These are phyloP conservation scores for Trichopus zeylanicus DNA, from an alignment of 116 monocot species.

Conservation along the genomic window DNA sequence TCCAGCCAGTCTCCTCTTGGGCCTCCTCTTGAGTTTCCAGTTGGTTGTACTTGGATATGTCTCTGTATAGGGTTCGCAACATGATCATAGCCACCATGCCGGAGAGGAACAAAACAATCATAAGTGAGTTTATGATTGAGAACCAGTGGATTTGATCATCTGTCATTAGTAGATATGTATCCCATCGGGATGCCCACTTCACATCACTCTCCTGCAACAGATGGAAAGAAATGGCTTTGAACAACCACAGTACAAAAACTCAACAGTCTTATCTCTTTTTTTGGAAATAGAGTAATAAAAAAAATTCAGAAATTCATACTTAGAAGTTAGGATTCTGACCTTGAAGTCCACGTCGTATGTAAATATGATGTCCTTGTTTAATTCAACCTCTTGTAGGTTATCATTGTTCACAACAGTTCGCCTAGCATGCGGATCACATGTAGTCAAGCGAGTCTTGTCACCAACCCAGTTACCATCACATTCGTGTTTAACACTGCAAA, in stretches of 20 bases:
- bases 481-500: slow-evolving; percentile 79
- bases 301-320: background rate
- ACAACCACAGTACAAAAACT: background rate
- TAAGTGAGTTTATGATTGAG: slow-evolving; percentile 87
- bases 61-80: slow-evolving; percentile 88
- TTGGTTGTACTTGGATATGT: slow-evolving; percentile 97
- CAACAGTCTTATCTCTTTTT: no score
- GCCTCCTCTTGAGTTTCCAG: slow-evolving; percentile 98
- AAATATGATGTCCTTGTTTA: slow-evolving; percentile 80
- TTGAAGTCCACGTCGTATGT: slow-evolving; percentile 89
- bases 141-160: slow-evolving; percentile 99
- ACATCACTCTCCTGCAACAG: slow-evolving; percentile 66
- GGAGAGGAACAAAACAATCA: slow-evolving; percentile 97
- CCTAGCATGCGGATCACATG: slow-evolving; percentile 85
- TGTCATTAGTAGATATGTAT: slow-evolving; percentile 91
- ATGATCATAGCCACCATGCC: slow-evolving; percentile 99
- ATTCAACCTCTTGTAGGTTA: slow-evolving; percentile 79
- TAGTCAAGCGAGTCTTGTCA: slow-evolving; percentile 54
- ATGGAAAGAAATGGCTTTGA: background rate
- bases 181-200: slow-evolving; percentile 98
- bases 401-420: slow-evolving; percentile 59
- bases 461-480: slow-evolving; percentile 78
- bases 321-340: slow-evolving; percentile 24
- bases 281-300: no score
- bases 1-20: slow-evolving; percentile 97